A percentile compares a stretch with the other conserved stretches of the same genome.
phyloP scores from a whole-genome alignment of 2,329 filamentous ascomycete species.

The Botrytis elliptica region DNA sequence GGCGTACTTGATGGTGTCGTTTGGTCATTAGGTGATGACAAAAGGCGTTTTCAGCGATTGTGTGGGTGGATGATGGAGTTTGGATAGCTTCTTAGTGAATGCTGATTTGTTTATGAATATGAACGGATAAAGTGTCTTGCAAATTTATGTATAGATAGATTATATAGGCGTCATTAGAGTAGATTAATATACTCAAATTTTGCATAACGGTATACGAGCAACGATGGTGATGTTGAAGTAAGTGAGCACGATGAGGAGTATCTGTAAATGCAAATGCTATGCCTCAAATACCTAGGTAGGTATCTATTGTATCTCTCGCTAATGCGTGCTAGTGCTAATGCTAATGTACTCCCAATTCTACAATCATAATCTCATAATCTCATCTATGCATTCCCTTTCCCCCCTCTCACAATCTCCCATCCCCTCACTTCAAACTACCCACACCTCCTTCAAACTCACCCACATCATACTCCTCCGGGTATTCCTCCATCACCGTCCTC shows the following conservation, averaged over 20 bases:
- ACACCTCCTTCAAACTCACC: slow-evolving; percentile 70
- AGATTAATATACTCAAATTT: background rate
- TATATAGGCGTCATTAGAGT: background rate
- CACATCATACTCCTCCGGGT: slow-evolving; percentile 90
- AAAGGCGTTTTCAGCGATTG: background rate
- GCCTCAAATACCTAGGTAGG: background rate
- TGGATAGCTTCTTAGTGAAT: background rate
- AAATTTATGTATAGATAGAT: background rate
- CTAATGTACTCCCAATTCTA: background rate
- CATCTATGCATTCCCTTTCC: background rate
- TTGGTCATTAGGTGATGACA: background rate
- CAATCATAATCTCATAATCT: slow-evolving; percentile 1
- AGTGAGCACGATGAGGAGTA: background rate
- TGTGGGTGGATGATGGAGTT: background rate
- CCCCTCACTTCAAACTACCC: slow-evolving; percentile 27
- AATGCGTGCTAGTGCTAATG: background rate
- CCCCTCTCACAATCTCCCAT: background rate
- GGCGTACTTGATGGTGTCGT: background rate
- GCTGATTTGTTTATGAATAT: background rate
- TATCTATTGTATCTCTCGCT: background rate
- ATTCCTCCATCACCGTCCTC: slow-evolving; percentile 74
- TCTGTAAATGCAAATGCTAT: background rate
- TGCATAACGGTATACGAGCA: background rate
- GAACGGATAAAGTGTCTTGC: background rate
- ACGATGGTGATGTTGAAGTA: background rate